Percentiles rank a stretch among this genome's conserved stretches.
Conservation (phyloP, 495 filamentous ascomycete genomes). For the Cetradonia linearis region DNA sequence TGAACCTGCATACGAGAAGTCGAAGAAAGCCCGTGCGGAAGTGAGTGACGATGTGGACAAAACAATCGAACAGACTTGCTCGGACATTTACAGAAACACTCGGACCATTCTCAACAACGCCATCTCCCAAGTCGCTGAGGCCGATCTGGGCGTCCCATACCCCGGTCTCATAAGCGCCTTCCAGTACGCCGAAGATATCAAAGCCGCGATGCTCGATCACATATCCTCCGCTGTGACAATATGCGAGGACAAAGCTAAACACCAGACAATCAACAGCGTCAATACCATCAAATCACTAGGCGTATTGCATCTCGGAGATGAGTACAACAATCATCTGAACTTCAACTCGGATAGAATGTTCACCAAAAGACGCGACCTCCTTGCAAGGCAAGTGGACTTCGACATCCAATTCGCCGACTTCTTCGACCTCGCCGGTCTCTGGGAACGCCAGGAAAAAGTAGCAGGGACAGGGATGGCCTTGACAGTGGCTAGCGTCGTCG, state of each 20-base stretch:
- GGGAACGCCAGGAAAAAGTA: constrained; percentile 88
- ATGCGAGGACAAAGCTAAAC: constrained; percentile 78
- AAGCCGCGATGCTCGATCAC: constrained; percentile 79
- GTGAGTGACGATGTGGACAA: constrained; percentile 70
- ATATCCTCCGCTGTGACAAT: constrained; percentile 64
- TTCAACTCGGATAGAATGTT: constrained; percentile 94
- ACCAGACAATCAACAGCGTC: constrained; percentile 70
- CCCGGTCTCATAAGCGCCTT: constrained; percentile 77
- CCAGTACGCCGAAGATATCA: constrained; percentile 87
- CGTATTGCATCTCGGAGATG: constrained; percentile 75
- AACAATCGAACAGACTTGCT: constrained; percentile 73
- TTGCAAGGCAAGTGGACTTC: constrained; percentile 76
- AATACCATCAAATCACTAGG: constrained; percentile 79
- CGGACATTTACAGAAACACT: constrained; percentile 74
- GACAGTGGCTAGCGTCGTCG: constrained; percentile 79
- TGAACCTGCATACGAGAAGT: constrained; percentile 73
- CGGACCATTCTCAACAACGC: constrained; percentile 58
- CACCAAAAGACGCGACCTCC: constrained; percentile 61
- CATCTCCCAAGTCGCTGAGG: constrained; percentile 65
- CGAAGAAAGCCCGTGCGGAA: constrained; percentile 71
- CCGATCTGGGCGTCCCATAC: constrained; percentile 71
- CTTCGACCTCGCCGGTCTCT: constrained; percentile 70
- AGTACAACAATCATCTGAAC: constrained; percentile 68
- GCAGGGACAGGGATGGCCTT: constrained; percentile 88
- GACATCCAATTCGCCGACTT: constrained; percentile 87